Base-by-base conservation (phyloP, 73 alveolate species). In the Stentor roeselii region DNA sequence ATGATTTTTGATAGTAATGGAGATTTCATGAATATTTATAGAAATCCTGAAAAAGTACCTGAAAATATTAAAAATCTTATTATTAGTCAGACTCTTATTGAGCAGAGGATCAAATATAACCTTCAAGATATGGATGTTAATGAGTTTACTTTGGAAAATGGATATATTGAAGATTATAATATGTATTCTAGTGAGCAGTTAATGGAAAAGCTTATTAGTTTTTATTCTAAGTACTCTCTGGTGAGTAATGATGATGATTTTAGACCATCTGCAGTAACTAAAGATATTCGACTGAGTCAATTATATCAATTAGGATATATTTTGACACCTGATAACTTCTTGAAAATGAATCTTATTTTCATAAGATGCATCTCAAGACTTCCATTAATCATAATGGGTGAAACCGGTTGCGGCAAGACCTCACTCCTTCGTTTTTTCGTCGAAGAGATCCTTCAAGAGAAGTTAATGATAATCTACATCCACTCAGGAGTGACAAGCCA, bases 381-480 rank as follows among this genome's bases (percentile, higher is more conserved):
- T 60, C 98, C 96, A 38, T 90, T 91, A 38, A 89, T 91, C 59
- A 77, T 93, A 42, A 91, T 90, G 95, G 98, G 98, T 36, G 98
- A 93, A 60, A 91, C 96, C 58, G 98, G 98, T 15, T 84, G 90
- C 42, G 98, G 98, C 42, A 93, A 93, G 86, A 93, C 98, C 3
- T 89, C 88, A 15, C 77, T 91, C 74, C 80, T 93, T 3, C 88
- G 83, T 41, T 92, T 84, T 86, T 75, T 93, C 74, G 94, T 93
- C 78, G 87, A 76, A 76, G 39, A 83, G 37, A 34, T 93, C 75
- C 82, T 87, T 32, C 83, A 89, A 78, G 86, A 82, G 3, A 91
- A 85, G 0, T 83, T 84, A 39, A 76, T 59, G 32, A 90, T 60
- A 39, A 76, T 88, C 42, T 84, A 84, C 59, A 83, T 93, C 60